Evolutionary conservation across 2,329 filamentous ascomycete species (phyloP), one percentile per base, ranked within the genome.

Genomic region (Geosmithia putterillii): DNA sequence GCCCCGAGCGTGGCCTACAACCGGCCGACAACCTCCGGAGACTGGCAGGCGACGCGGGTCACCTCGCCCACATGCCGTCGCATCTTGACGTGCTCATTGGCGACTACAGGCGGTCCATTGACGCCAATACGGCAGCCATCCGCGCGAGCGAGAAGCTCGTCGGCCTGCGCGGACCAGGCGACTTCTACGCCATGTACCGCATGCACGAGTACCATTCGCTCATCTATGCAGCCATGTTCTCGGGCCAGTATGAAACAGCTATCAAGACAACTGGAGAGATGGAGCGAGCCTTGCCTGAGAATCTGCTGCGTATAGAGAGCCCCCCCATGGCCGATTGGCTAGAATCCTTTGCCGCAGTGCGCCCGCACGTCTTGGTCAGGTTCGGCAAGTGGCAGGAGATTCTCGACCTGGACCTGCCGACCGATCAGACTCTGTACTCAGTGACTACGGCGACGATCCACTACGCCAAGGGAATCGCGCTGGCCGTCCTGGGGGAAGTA

Each of bases 181-280:
- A 81, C 55, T 86, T 87, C 57, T 88, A 87, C 59, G 79, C 77
- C 0, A 69, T 86, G 10, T 88, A 87, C 54, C 73, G 83, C 5
- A 72, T 74, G 47, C 83, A 88, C 55, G 67, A 87, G 51, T 79
- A 78, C 51, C 83, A 87, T 54, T 86, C 83, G 45, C 70, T 76
- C 7, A 74, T 86, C 40, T 87, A 87, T 54, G 81, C 79, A 2
- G 81, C 83, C 39, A 85, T 88, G 81, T 82, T 87, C 49, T 76
- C 80, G 0, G 83, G 79, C 0, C 73, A 81, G 52, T 80, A 67
- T 1, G 54, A 62, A 17, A 66, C 78, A 8, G 77, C 81, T 0
- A 57, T 86, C 2, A 68, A 79, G 2, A 77, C 79, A 0, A 71
- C 73, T 0, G 49, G 56, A 0, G 63, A 66, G 37, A 69, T 87